These are phyloP conservation scores for Pachysolen tannophilus DNA, from an alignment of 805 yeast species.

Conservation along the genomic window DNA sequence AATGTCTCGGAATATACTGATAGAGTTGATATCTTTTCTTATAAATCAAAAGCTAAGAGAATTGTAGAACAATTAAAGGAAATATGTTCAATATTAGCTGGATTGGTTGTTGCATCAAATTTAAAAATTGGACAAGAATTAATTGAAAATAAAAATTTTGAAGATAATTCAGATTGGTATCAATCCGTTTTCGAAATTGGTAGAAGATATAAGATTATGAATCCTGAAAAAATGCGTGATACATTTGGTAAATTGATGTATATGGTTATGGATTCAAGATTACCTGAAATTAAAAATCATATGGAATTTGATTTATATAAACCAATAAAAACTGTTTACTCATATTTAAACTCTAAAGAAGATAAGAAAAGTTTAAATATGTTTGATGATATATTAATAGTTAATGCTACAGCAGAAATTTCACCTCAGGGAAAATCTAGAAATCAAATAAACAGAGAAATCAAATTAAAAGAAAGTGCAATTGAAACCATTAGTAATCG, in stretches of 20 bases:
- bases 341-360: conserved; percentile 33
- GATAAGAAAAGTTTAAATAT: conserved; percentile 29
- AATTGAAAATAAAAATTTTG: conserved; percentile 58
- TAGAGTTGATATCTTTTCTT: conserved; percentile 62
- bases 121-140: conserved; percentile 61
- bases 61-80: conserved; percentile 67
- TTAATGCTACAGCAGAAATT: conserved; percentile 63
- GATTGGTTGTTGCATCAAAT: conserved; percentile 70
- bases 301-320: conserved; percentile 72
- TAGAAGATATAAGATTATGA: conserved; percentile 74
- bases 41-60: conserved; percentile 60
- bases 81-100: conserved; percentile 72
- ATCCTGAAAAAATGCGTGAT: conserved; percentile 75
- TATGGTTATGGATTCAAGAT: conserved; percentile 78
- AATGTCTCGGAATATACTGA: conserved; percentile 78
- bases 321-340: conserved; percentile 58
- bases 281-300: conserved; percentile 60
- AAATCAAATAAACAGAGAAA: conserved; percentile 45
- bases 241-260: conserved; percentile 74
- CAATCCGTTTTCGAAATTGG: conserved; percentile 68
- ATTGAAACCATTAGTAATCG: conserved; percentile 49
- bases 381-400: conserved; percentile 49
- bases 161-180: conserved; percentile 68
- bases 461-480: conserved; percentile 59
- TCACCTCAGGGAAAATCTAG: conserved; percentile 51